Conservation (phyloP, 441 rosid genomes). For the Erysimum cheiri region DNA sequence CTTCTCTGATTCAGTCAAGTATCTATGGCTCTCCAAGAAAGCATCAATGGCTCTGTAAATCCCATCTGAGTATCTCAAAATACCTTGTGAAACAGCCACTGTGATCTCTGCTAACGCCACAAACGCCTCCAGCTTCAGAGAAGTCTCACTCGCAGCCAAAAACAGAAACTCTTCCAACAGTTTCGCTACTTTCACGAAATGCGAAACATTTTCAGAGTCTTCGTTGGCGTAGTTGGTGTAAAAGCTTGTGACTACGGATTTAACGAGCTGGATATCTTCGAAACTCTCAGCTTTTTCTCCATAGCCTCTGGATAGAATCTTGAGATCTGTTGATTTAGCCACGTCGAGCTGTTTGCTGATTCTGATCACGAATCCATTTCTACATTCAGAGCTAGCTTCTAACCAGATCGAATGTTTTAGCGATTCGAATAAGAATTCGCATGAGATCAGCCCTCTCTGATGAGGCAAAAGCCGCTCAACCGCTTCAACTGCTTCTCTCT, state of each 20-base stretch:
- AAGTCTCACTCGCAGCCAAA: conserved; percentile 60
- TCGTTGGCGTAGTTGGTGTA: conserved; percentile 44
- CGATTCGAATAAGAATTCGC: conserved; percentile 59
- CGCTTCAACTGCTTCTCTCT: conserved; percentile 60
- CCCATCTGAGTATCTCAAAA: conserved; percentile 61
- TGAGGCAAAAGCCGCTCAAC: conserved; percentile 69
- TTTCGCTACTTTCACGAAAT: conserved; percentile 56
- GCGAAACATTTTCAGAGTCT: conserved; percentile 40
- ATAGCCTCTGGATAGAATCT: conserved; percentile 59
- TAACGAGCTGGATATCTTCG: conserved; percentile 58
- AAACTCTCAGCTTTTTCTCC: conserved; percentile 48
- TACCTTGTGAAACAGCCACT: conserved; percentile 54
- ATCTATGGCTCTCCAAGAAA: conserved; percentile 69
- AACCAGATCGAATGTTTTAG: conserved; percentile 52
- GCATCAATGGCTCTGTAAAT: conserved; percentile 72
- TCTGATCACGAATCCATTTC: conserved; percentile 62
- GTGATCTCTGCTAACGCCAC: conserved; percentile 59
- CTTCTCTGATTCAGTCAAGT: conserved; percentile 69
- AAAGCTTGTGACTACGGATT: conserved; percentile 65
- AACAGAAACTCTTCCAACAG: conserved; percentile 69
- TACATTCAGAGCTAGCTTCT: conserved; percentile 61
- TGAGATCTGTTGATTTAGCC: conserved; percentile 63
- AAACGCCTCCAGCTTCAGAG: conserved; percentile 59
- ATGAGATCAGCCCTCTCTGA: conserved; percentile 62
- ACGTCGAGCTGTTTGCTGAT: conserved; percentile 76